phyloP scores from a whole-genome alignment of 176 grass and related monocot species.

The Musa itinerans region DNA sequence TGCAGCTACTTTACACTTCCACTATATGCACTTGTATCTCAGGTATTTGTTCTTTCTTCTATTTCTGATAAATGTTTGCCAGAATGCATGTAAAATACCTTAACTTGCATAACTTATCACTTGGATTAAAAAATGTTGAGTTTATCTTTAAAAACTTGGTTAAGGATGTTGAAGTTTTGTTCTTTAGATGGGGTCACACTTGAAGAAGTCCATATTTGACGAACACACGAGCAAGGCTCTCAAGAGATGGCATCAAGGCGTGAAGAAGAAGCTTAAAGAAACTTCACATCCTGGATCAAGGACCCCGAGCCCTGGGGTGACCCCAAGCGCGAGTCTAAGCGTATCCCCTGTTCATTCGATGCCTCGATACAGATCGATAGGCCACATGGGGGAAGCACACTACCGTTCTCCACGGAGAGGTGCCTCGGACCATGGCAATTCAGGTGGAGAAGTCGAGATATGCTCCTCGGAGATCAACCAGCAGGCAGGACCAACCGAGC shows the following conservation, averaged over 20 bases:
- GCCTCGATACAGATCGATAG: background rate
- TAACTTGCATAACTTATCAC: too few species aligned
- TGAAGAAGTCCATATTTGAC: constrained; percentile 9
- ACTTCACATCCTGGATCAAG: background rate
- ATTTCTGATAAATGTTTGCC: background rate
- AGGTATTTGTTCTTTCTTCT: background rate
- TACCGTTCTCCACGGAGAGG: background rate
- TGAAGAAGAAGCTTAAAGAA: background rate
- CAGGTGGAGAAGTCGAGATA: background rate
- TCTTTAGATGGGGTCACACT: constrained; percentile 12
- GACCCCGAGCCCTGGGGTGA: background rate
- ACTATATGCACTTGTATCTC: constrained; percentile 19
- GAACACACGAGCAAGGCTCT: constrained; percentile 5
- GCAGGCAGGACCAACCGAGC: background rate
- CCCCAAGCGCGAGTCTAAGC: background rate
- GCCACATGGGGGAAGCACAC: background rate
- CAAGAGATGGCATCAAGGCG: background rate
- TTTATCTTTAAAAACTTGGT: background rate
- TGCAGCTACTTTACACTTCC: constrained; percentile 19
- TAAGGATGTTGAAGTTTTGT: background rate
- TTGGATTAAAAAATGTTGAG: too few species aligned
- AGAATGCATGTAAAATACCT: background rate
- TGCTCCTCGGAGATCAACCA: background rate
- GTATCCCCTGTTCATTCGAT: background rate
- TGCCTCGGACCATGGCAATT: background rate